Evolutionary conservation across 768 basidiomycete species (phyloP), one percentile per base, ranked within the genome.

Genomic region (Psilocybe sp.): DNA sequence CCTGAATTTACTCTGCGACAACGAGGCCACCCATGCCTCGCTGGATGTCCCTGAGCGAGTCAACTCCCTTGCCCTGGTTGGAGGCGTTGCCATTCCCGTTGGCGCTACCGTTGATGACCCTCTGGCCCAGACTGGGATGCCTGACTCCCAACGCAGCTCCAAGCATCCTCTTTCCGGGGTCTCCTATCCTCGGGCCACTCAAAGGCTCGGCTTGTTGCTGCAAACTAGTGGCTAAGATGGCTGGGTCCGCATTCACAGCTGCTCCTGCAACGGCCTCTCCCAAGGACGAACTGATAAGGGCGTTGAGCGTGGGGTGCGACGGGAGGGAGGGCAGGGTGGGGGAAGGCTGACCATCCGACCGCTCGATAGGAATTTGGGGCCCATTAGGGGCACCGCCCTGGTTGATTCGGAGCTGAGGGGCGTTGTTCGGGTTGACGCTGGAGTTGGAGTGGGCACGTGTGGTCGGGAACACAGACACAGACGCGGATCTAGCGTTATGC

Each of bases 161-260:
- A 18, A 93, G 76, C 90, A 93, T 93, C 61, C 91, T 77, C 72
- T 89, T 90, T 36, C 88, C 91, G 31, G 91, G 88, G 66, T 93
- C 89, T 33, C 91, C 91, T 58, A 93, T 91, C 61, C 85, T 80
- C 16, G 89, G 89, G n/a, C 83, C 84, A 31, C 69, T 65, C n/a
- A 62, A 50, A 9, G 61, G 46, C 38, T 66, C 65, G 36, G 58
- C 59, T n/a, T 60, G 64, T 49, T 75, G 66, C 40, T 78, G 77
- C 56, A 80, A 63, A 60, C 80, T 80, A 18, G 79, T 76, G 11
- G 79, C 74, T 44, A 89, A 63, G 51, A 89, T 86, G 1, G 87
- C 86, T 15, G 87, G 86, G 65, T 90, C 87, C 14, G 78, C 67
- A 14, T 61, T 64, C 42, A 48, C 38, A 47, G 57, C 58, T 43